Evolutionary conservation across 2,329 filamentous ascomycete species (phyloP).

Genomic region (Sarocladium brachiariae): DNA sequence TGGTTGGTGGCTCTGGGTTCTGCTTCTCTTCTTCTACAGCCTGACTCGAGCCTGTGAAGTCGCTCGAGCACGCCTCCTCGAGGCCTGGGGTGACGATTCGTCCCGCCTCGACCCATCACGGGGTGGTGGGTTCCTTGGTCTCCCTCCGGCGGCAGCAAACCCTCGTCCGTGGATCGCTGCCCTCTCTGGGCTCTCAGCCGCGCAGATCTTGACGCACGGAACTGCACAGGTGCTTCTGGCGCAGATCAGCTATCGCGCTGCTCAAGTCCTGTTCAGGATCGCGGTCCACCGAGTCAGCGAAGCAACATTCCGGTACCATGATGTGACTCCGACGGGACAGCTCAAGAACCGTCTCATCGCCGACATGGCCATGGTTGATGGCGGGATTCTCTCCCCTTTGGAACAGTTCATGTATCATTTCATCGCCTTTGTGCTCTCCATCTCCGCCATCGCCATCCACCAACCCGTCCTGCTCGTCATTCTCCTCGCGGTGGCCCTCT

Average conservation of each 20-base stretch:
- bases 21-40: slow-evolving; percentile 56
- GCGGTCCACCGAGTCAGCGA: slow-evolving; percentile 68
- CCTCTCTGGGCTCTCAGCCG: slow-evolving; percentile 59
- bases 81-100: slow-evolving; percentile 70
- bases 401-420: slow-evolving; percentile 62
- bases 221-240: slow-evolving; percentile 62
- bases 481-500: slow-evolving; percentile 57
- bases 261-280: slow-evolving; percentile 64
- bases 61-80: slow-evolving; percentile 71
- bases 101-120: slow-evolving; percentile 10
- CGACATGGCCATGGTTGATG: slow-evolving; percentile 84
- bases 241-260: slow-evolving; percentile 72
- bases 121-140: slow-evolving; percentile 20
- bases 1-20: slow-evolving; percentile 63
- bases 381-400: slow-evolving; percentile 71
- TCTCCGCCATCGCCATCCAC: slow-evolving; percentile 71
- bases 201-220: slow-evolving; percentile 52
- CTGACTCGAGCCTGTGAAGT: slow-evolving; percentile 59
- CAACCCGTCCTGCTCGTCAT: slow-evolving; percentile 73
- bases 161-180: slow-evolving; percentile 68
- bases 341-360: slow-evolving; percentile 90
- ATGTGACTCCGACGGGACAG: slow-evolving; percentile 80
- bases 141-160: slow-evolving; percentile 58
- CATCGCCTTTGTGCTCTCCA: slow-evolving; percentile 65
- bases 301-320: slow-evolving; percentile 85